Base-by-base conservation (phyloP, 2,329 filamentous ascomycete genomes). In the Aspergillus sp. region DNA sequence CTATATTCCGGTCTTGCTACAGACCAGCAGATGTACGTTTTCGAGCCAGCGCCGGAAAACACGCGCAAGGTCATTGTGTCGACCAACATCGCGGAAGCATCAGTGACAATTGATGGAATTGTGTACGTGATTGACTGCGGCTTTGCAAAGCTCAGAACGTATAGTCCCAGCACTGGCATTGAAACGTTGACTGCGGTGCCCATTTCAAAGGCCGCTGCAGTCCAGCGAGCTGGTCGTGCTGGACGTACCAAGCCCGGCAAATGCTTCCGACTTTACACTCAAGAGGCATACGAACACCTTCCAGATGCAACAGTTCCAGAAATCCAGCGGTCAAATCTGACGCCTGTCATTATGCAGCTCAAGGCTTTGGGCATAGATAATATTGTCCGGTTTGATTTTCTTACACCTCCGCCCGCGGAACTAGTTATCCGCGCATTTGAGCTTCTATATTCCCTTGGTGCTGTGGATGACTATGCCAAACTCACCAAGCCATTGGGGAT, bases 361-460 rank as follows among this genome's bases (percentile, higher is more conserved):
- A 95, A 97, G 69, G 91, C 93, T 1, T 76, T 98, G 1, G 93
- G 93, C 0, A 94, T 97, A 56, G 90, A 96, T 66, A 97, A 98
- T 58, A 84, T 97, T 30, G 82, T 89, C 4, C 84, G 89, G 4
- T 98, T 97, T 65, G 84, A 90, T 59, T 98, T 91, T 63, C 72
- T 96, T 45, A 91, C 88, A 3, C 76, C 89, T 2, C 93, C 93
- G 9, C 90, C 93, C 0, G 82, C 90, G 0, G 84, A 91, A 59
- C 81, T 95, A 25, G 81, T 97, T 67, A 82, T 86, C 39, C 88
- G 90, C 53, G 93, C 88, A 0, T 79, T 96, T 2, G 91, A 97
- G 66, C 75, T 96, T 3, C 79, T 98, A 3, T 95, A 85, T 66
- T 87, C 88, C 0, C 74, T 97, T 5, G 90, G 90, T 5, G 90